phyloP scores from a whole-genome alignment of 1,139 yeast species.

The Debaryomycetaceae sp. region DNA sequence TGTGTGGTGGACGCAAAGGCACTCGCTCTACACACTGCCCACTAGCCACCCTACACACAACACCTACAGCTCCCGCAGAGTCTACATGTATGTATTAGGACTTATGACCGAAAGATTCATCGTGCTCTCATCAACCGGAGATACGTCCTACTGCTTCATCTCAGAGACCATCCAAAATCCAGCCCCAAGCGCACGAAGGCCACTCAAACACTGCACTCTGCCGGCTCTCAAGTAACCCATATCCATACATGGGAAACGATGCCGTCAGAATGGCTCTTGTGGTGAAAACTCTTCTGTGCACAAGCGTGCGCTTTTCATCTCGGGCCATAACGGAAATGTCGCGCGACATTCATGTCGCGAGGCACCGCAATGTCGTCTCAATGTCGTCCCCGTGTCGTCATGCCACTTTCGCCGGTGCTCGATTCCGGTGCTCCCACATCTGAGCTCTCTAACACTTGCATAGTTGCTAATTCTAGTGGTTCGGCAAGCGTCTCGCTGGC shows the following conservation, averaged over 20 bases:
- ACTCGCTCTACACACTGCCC: not conserved
- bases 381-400: not conserved
- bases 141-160: conserved; percentile 37
- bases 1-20: too few relatives aligned
- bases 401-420: too few relatives aligned
- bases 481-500: too few relatives aligned
- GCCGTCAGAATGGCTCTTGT: conserved; percentile 31
- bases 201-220: conserved; percentile 10
- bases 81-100: conserved; percentile 29
- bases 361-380: not conserved
- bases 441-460: too few relatives aligned
- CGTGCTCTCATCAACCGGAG: conserved; percentile 45
- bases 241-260: conserved; percentile 26
- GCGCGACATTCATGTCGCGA: not conserved
- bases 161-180: conserved; percentile 19
- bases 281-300: conserved; percentile 1
- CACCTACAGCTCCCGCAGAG: too few relatives aligned
- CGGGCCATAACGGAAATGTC: not conserved
- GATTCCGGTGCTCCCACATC: too few relatives aligned
- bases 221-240: conserved; percentile 34
- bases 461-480: too few relatives aligned
- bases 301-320: not conserved
- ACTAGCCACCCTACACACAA: not conserved
- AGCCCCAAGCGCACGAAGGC: conserved; percentile 2
- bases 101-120: conserved; percentile 47